phyloP scores from a whole-genome alignment of 495 filamentous ascomycete genomes.

The Hyaloscypha variabilis region DNA sequence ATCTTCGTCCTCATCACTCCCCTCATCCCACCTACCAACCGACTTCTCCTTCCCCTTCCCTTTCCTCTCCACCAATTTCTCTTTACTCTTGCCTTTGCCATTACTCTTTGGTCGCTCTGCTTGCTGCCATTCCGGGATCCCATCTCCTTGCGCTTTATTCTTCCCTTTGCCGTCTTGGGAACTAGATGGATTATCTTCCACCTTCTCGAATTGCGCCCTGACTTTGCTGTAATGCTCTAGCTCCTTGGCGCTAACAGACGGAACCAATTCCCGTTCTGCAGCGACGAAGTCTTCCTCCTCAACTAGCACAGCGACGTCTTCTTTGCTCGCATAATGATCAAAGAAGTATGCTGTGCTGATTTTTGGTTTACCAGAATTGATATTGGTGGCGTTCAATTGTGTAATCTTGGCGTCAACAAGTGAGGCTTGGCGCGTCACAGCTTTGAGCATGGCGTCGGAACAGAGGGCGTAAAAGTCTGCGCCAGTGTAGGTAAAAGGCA shows the following conservation, averaged over 20 bases:
- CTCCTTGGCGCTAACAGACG: conserved; percentile 90
- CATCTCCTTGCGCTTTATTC: conserved; percentile 45
- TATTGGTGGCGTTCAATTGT: conserved; percentile 47
- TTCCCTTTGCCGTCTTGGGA: conserved; percentile 42
- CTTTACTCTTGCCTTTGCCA: conserved; percentile 44
- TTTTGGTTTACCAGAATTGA: conserved; percentile 16
- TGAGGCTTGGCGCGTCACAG: conserved; percentile 86
- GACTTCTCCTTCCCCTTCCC: conserved; percentile 61
- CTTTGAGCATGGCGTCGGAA: conserved; percentile 98
- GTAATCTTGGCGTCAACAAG: conserved; percentile 84
- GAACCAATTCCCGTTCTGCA: conserved; percentile 84
- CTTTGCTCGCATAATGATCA: conserved; percentile 81
- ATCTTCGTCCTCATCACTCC: conserved; percentile 20
- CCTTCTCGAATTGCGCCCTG: conserved; percentile 75
- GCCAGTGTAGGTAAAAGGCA: conserved; percentile 96
- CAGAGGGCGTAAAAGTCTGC: conserved; percentile 96
- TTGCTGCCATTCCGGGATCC: neutral
- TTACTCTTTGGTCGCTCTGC: conserved; percentile 31
- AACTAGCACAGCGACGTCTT: conserved; percentile 85
- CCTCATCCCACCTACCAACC: conserved; percentile 30
- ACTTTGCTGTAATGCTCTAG: conserved; percentile 89
- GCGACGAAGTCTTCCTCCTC: conserved; percentile 82
- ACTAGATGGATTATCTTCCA: conserved; percentile 34
- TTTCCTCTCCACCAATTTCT: conserved; percentile 42
- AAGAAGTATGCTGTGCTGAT: conserved; percentile 92